Conservation (phyloP, 352 stramenopile genomes). For the Phytophthora palmivora region DNA sequence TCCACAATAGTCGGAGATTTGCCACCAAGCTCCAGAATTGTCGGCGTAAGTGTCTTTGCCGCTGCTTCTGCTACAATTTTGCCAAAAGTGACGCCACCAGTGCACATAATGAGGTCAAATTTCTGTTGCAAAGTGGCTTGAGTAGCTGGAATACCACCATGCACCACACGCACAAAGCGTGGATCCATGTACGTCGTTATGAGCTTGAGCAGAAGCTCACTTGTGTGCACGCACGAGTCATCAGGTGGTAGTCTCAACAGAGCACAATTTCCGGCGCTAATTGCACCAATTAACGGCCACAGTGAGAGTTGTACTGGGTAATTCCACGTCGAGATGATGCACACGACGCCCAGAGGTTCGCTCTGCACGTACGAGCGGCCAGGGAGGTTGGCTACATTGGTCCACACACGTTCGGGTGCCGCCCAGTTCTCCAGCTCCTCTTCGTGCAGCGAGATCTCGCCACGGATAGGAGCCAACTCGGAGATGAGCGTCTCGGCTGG, state of each 20-base stretch:
- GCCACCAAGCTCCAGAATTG: constrained; percentile 94
- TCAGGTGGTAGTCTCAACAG: constrained; percentile 93
- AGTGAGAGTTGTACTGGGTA: constrained; percentile 88
- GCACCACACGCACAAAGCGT: constrained; percentile 76
- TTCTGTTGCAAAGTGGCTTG: constrained; percentile 76
- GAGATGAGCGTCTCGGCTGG: constrained; percentile 67
- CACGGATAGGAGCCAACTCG: constrained; percentile 57
- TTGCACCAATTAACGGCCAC: constrained; percentile 73
- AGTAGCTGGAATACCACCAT: constrained; percentile 72
- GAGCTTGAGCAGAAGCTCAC: constrained; percentile 52
- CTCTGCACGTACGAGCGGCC: constrained; percentile 58
- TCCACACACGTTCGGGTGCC: constrained; percentile 58
- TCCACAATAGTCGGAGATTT: constrained; percentile 91
- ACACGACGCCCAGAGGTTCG: constrained; percentile 85
- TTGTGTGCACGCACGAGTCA: constrained; percentile 59
- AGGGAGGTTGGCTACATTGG: constrained; percentile 59
- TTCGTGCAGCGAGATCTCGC: constrained; percentile 73
- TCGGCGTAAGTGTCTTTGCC: constrained; percentile 94
- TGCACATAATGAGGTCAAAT: constrained; percentile 85
- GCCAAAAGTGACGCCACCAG: constrained; percentile 73
- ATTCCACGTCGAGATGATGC: constrained; percentile 91
- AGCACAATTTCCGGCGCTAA: constrained; percentile 92
- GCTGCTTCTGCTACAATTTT: constrained; percentile 90
- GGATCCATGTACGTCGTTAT: constrained; percentile 69
- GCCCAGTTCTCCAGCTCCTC: constrained; percentile 69